These are phyloP conservation scores for Leishmania gerbilli DNA, from an alignment of 208 protist species.

Conservation along the genomic window DNA sequence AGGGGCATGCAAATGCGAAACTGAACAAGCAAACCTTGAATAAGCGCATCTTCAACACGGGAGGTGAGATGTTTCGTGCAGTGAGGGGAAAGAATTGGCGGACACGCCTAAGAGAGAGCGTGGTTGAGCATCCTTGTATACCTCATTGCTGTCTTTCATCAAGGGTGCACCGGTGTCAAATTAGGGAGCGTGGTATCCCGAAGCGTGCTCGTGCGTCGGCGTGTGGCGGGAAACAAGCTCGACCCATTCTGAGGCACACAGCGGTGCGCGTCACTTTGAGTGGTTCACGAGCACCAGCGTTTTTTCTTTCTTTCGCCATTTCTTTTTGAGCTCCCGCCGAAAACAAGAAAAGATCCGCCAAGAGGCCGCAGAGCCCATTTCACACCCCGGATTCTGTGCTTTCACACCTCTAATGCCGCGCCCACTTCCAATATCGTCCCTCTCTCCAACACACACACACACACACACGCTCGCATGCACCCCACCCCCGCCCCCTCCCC, in stretches of 20 bases:
- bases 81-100: neutral
- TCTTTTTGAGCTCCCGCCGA: too few relatives aligned
- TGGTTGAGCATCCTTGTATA: neutral
- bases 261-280: neutral
- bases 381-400: neutral
- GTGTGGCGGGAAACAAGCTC: neutral
- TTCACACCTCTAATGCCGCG: neutral
- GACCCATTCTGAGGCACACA: neutral
- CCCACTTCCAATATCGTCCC: neutral
- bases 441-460: neutral
- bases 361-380: slow-evolving; percentile 5
- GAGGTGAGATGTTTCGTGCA: neutral
- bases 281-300: neutral
- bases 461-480: neutral
- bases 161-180: neutral
- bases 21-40: neutral
- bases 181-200: neutral
- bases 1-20: neutral
- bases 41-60: neutral
- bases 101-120: neutral
- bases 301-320: neutral
- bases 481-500: neutral
- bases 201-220: neutral
- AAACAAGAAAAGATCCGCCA: neutral
- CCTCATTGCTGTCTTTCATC: neutral